These are phyloP conservation scores for Venturia effusa DNA, from an alignment of 2,329 filamentous ascomycete genomes.

Conservation along the genomic window DNA sequence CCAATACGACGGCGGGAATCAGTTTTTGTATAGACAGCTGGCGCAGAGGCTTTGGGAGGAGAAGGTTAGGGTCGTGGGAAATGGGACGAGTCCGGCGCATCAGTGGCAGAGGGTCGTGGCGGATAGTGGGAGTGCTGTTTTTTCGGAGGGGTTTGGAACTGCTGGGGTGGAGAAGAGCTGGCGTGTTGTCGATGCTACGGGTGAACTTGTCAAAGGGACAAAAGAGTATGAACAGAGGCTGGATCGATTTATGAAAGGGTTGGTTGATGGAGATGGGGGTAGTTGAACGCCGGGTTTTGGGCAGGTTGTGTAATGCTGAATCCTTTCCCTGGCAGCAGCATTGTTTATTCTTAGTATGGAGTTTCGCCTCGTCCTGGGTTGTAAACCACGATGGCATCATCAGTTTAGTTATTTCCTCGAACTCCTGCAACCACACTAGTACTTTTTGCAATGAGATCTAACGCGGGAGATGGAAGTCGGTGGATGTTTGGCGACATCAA, in stretches of 20 bases:
- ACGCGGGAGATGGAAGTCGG: no score
- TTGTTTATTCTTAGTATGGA: no score
- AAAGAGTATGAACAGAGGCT: background rate
- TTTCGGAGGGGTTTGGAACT: background rate
- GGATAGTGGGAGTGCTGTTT: background rate
- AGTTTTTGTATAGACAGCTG: slow-evolving; percentile 52
- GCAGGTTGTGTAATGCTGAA: background rate
- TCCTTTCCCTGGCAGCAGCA: background rate
- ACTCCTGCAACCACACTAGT: no score
- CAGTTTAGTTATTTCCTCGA: no score
- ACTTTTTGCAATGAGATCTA: no score
- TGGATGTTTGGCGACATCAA: no score
- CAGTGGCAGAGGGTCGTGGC: background rate
- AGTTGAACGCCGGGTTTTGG: background rate
- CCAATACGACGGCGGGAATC: slow-evolving; percentile 42
- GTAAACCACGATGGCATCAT: no score
- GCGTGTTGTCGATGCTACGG: background rate
- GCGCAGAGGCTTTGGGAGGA: slow-evolving; percentile 51
- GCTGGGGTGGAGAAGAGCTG: background rate
- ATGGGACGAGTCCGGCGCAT: background rate
- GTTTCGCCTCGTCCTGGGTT: no score
- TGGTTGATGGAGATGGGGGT: background rate
- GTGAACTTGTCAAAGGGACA: background rate
- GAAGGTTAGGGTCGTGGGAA: slow-evolving; percentile 26
- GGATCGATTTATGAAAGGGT: background rate